These are phyloP conservation scores for Elaeagnus macrophylla DNA, from an alignment of 306 rosid species.

Conservation along the genomic window DNA sequence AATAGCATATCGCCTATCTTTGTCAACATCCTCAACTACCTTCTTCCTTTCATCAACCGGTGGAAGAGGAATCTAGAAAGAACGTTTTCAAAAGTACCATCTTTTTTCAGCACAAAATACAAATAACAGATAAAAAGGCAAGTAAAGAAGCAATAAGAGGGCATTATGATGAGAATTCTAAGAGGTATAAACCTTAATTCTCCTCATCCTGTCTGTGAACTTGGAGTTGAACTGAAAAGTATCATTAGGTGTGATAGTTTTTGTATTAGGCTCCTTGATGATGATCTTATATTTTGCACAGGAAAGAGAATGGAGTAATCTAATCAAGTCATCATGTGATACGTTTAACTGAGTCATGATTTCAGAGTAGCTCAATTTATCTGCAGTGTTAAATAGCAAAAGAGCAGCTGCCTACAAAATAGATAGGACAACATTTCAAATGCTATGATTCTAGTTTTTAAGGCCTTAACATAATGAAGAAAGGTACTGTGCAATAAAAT, in stretches of 20 bases:
- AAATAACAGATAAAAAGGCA: neutral
- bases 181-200: slow-evolving; percentile 54
- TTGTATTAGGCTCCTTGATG: slow-evolving; percentile 57
- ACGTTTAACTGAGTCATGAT: slow-evolving; percentile 71
- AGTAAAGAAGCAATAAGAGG: neutral
- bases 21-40: slow-evolving; percentile 73
- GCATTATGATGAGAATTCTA: neutral
- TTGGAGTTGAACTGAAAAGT: slow-evolving; percentile 61
- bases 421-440: slow-evolving; percentile 2
- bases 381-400: slow-evolving; percentile 68
- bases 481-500: neutral
- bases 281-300: slow-evolving; percentile 83
- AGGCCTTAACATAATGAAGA: neutral
- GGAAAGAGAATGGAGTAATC: slow-evolving; percentile 73
- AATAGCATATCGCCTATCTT: slow-evolving; percentile 80
- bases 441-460: neutral
- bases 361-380: slow-evolving; percentile 65
- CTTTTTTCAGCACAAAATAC: too few relatives aligned
- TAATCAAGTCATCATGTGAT: slow-evolving; percentile 51
- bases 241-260: slow-evolving; percentile 44
- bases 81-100: neutral
- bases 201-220: slow-evolving; percentile 74
- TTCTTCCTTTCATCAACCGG: slow-evolving; percentile 75
- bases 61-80: slow-evolving; percentile 66
- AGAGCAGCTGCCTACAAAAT: slow-evolving; percentile 65